phyloP scores from a whole-genome alignment of 495 filamentous ascomycete species.

The Aspergillus olivimuriae region DNA sequence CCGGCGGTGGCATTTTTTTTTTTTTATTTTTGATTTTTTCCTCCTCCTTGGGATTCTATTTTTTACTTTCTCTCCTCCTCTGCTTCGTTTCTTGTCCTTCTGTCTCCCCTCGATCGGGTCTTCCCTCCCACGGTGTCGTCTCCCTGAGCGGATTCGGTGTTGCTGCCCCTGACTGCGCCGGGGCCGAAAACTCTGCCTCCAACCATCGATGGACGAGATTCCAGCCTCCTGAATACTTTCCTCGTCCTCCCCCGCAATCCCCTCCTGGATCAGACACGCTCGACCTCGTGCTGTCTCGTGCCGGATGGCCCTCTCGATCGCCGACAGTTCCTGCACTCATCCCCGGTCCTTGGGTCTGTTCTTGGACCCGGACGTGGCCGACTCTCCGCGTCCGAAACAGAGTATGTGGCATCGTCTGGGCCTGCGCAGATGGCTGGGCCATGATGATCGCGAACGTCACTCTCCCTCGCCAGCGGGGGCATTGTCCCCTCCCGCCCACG shows the following conservation, averaged over 20 bases:
- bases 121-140: too few relatives aligned
- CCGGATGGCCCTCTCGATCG: slow-evolving; percentile 42
- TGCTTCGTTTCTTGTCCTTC: slow-evolving; percentile 1
- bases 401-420: slow-evolving; percentile 47
- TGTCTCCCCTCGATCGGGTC: too few relatives aligned
- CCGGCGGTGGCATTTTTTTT: slow-evolving; percentile 7
- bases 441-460: slow-evolving; percentile 37
- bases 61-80: slow-evolving; percentile 1
- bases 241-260: slow-evolving; percentile 22
- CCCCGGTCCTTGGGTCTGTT: slow-evolving; percentile 30
- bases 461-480: slow-evolving; percentile 13
- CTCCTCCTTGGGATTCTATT: too few relatives aligned
- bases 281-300: slow-evolving; percentile 15
- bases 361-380: slow-evolving; percentile 28
- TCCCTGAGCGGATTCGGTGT: slow-evolving; percentile 1
- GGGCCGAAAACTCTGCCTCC: slow-evolving; percentile 9
- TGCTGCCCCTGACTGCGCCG: neutral
- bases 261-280: slow-evolving; percentile 5
- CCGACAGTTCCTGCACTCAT: slow-evolving; percentile 36
- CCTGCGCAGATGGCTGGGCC: slow-evolving; percentile 41
- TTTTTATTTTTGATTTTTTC: slow-evolving; percentile 15
- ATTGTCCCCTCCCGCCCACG: slow-evolving; percentile 4
- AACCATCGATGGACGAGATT: slow-evolving; percentile 37
- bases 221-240: slow-evolving; percentile 29
- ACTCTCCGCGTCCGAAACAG: slow-evolving; percentile 33